Conservation (phyloP, 83 land plant genomes). For the Picea engelmannii region DNA sequence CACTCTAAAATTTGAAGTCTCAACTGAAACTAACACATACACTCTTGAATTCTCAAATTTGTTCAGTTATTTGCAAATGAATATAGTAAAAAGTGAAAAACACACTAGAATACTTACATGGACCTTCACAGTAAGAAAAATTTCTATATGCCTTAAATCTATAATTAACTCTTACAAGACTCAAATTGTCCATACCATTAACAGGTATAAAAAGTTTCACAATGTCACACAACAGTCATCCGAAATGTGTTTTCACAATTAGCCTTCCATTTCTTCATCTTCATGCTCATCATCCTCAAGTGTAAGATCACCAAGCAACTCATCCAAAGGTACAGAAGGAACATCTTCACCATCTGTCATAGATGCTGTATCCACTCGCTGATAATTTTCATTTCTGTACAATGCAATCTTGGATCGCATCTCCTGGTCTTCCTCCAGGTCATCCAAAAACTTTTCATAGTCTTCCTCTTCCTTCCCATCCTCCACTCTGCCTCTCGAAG, state of each 20-base stretch:
- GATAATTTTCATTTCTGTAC: slow-evolving; percentile 58
- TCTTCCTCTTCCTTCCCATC: slow-evolving; percentile 58
- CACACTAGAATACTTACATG: neutral
- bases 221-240: neutral
- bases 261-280: slow-evolving; percentile 41
- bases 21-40: neutral
- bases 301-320: slow-evolving; percentile 74
- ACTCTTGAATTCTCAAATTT: neutral
- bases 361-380: slow-evolving; percentile 53
- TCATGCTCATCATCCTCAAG: slow-evolving; percentile 48
- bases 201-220: neutral
- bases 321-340: slow-evolving; percentile 71
- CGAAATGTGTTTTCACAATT: neutral
- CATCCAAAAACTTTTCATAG: slow-evolving; percentile 69
- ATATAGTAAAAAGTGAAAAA: neutral
- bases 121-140: neutral
- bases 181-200: neutral
- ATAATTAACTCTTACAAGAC: neutral
- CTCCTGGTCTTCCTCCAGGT: slow-evolving; percentile 85
- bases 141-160: neutral
- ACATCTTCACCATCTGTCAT: slow-evolving; percentile 73
- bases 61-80: neutral
- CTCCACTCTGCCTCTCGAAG: slow-evolving; percentile 38
- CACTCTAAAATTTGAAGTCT: neutral
- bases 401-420: slow-evolving; percentile 67